Base-by-base conservation (phyloP, 2,329 filamentous ascomycete species). In the Talaromyces sp. region DNA sequence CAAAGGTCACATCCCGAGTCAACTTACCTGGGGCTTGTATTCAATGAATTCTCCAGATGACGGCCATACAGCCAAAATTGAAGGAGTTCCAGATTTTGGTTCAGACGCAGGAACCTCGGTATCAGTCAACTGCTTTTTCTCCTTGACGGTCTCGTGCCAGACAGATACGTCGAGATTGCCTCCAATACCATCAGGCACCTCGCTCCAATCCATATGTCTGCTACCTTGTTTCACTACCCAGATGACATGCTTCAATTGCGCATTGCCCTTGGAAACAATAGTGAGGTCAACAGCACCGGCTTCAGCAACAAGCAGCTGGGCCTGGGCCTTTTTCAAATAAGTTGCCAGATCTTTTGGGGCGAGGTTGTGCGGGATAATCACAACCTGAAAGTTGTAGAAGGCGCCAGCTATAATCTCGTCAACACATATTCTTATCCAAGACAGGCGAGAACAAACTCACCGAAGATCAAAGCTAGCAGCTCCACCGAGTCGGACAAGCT, bases 401-500 rank as follows among this genome's bases (percentile, higher is more conserved):
- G 91, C 87, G 74, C 90, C 93, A 61, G 93, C 92, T 86, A 69
- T 28, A 61, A 36, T 18, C 16, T 36, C 52, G 36, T 72, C 42
- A 70, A 61, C 57, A 58, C 23, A 54, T 5, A n/a, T 4, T 10
- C 31, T 27, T 14, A 10, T 30, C 16, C 31, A 27, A 23, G 12
- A 36, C 8, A 33, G 12, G 8, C 1, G 9, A 12, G 42, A 28
- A 40, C 5, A 31, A 23, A 66, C 79, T 57, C 72, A 87, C 85
- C 85, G 70, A 99, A 96, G 23, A 98, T 80, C 7, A 89, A 83
- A 36, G 86, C 84, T 56, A 99, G 80, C 64, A 96, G 87, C 77
- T 99, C 95, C 69, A 96, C 83, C 54, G 92, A 96, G 81, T 99
- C 97, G 51, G 93, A 92, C 61, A 98, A 83, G 75, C 96, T 96